A percentile compares a stretch with the other conserved stretches of the same genome.
phyloP scores from a whole-genome alignment of 2,329 filamentous ascomycete genomes.

The Plectosphaerella plurivora region DNA sequence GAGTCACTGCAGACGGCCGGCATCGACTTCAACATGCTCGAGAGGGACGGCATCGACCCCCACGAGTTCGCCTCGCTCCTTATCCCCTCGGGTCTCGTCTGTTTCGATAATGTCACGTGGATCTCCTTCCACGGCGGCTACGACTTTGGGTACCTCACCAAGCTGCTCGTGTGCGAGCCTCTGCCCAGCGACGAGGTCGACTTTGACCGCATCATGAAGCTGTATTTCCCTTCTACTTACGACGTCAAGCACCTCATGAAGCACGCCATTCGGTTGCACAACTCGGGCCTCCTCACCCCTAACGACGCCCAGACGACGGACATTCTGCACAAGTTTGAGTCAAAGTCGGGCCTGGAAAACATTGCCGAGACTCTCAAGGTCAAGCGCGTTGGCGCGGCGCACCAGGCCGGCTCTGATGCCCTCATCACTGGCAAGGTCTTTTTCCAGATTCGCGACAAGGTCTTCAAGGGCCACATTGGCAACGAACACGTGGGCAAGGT shows the following conservation, averaged over 20 bases:
- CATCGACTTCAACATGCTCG: constrained; percentile 83
- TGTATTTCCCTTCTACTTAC: constrained; percentile 89
- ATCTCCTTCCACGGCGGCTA: constrained; percentile 97
- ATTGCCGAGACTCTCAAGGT: constrained; percentile 91
- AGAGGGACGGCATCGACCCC: constrained; percentile 86
- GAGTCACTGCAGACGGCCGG: constrained; percentile 85
- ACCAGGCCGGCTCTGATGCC: constrained; percentile 91
- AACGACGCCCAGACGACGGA: constrained; percentile 62
- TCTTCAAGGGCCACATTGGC: constrained; percentile 79
- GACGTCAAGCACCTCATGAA: constrained; percentile 98
- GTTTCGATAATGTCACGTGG: constrained; percentile 87
- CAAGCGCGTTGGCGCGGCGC: constrained; percentile 79
- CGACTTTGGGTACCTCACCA: constrained; percentile 96
- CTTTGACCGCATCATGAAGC: constrained; percentile 83
- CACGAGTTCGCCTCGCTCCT: constrained; percentile 83
- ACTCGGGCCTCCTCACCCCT: constrained; percentile 57
- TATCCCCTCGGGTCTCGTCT: constrained; percentile 86
- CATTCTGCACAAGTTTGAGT: constrained; percentile 79
- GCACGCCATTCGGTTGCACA: constrained; percentile 69
- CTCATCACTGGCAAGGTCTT: constrained; percentile 92
- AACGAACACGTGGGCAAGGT: constrained; percentile 85
- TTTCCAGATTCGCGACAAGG: constrained; percentile 84
- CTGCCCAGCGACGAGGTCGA: constrained; percentile 86
- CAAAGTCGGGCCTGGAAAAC: constrained; percentile 88
- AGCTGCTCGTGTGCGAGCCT: constrained; percentile 78